phyloP scores from a whole-genome alignment of 208 protist genomes.

The Hexamita inflata region DNA sequence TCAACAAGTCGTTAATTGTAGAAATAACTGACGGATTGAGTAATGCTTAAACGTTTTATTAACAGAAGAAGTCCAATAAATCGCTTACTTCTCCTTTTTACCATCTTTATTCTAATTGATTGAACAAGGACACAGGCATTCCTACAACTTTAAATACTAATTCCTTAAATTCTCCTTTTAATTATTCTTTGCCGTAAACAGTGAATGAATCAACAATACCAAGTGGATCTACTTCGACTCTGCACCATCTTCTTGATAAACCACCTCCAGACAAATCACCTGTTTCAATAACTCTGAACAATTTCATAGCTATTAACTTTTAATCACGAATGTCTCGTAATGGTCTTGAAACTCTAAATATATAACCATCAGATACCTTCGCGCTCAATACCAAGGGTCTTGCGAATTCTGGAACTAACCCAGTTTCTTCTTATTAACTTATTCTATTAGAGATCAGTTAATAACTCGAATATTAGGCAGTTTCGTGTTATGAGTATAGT shows the following conservation, averaged over 20 bases:
- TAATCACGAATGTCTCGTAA: constrained; percentile 1
- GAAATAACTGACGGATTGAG: neutral
- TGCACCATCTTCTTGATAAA: neutral
- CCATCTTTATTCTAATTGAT: constrained; percentile 1
- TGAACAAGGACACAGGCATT: neutral
- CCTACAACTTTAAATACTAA: neutral
- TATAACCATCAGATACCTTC: neutral
- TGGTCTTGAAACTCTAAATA: constrained; percentile 15
- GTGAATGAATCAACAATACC: constrained; percentile 4
- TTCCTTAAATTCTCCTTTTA: constrained; percentile 5
- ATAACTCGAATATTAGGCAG: constrained; percentile 1
- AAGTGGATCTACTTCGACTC: constrained; percentile 10
- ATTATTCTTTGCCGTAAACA: neutral
- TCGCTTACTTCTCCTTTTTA: neutral
- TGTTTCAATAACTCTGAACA: constrained; percentile 12
- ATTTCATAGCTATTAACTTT: neutral
- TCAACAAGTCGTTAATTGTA: neutral
- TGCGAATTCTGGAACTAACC: constrained; percentile 10
- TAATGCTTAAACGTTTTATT: neutral
- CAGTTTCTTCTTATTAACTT: neutral
- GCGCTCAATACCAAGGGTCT: neutral
- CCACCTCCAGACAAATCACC: neutral
- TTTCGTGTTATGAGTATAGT: neutral
- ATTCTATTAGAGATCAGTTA: neutral
- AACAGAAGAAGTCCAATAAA: constrained; percentile 4